Base-by-base conservation (phyloP, 371 early-diverging fungal genomes). In the Mucor racemosus region DNA sequence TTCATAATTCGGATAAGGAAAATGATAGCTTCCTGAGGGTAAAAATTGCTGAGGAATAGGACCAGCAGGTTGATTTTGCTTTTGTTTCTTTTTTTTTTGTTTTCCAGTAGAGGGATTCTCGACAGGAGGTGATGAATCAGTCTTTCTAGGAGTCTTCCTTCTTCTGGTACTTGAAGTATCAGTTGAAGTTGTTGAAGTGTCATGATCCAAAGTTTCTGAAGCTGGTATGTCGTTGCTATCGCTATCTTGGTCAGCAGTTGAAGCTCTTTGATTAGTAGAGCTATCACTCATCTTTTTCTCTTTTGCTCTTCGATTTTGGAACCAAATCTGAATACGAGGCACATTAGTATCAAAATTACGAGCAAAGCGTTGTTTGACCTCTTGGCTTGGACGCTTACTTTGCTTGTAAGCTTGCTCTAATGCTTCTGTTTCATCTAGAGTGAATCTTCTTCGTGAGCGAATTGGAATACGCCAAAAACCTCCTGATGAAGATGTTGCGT, bases 251-350 rank as follows among this genome's bases (percentile, higher is more conserved):
- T 14, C 53, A 21, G 5, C 11, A 19, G 46, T 31, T 9, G 53
- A 13, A 10, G 19, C 46, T 19, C 17, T 6, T 46, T 53, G 53
- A 53, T 31, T 31, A 7, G 8, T 11, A 1, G 50, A 4, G 5
- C 11, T 50, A 13, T 31, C 58, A 31, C 35, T 48, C 1, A 7
- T 2, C 31, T 57, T 67, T 46, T 65, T 76, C 13, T 64, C 58
- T 21, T 76, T 76, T 14, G 76, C 76, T 38, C 76, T 42, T 56
- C 73, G 26, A 10, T 76, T 76, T 36, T 76, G 76, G 31, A 73
- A 73, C 76, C 76, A 76, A 1, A 76, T 64, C 17, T 76, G 76
- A 6, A 76, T 64, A 1, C 73, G 64, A 1, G 44, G 11, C 1
- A 46, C 4, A 13, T 35, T 26, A 0, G 68, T 73, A 7, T 46